Percentiles rank a stretch among this genome's conserved stretches.
Conservation (phyloP, 257 asterid species). For the Solanum lignicaule region DNA sequence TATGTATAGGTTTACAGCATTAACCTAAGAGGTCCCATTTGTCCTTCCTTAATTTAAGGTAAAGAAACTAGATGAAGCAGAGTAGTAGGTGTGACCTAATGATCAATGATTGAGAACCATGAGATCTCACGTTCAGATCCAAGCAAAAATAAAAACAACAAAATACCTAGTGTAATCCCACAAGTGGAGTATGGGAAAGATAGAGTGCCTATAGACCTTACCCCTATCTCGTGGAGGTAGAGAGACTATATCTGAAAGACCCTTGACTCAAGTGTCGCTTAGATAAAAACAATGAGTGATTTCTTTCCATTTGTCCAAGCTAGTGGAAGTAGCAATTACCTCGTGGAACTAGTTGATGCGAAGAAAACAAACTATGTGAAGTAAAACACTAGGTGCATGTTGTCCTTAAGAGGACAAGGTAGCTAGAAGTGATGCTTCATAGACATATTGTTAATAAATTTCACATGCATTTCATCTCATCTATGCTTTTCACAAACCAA, state of each 20-base stretch:
- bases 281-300: not conserved
- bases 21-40: not conserved
- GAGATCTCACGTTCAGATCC: not conserved
- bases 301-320: not conserved
- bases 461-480: not conserved
- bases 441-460: not conserved
- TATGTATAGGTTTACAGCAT: not conserved
- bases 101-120: not conserved
- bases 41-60: not conserved
- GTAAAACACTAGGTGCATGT: not conserved
- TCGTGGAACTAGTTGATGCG: not conserved
- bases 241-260: not conserved
- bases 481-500: not conserved
- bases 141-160: not conserved
- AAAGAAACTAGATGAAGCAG: not conserved
- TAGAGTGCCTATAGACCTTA: not conserved
- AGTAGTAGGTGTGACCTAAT: not conserved
- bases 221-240: not conserved
- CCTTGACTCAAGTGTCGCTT: not conserved
- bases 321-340: not conserved
- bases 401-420: not conserved
- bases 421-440: not conserved
- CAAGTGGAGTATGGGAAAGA: fast-evolving
- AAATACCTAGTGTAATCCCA: not conserved
- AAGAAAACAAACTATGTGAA: not conserved